Evolutionary conservation across 1,284 basidiomycete genomes (phyloP).

Genomic region (Mycosarcoma mackinlayi): DNA sequence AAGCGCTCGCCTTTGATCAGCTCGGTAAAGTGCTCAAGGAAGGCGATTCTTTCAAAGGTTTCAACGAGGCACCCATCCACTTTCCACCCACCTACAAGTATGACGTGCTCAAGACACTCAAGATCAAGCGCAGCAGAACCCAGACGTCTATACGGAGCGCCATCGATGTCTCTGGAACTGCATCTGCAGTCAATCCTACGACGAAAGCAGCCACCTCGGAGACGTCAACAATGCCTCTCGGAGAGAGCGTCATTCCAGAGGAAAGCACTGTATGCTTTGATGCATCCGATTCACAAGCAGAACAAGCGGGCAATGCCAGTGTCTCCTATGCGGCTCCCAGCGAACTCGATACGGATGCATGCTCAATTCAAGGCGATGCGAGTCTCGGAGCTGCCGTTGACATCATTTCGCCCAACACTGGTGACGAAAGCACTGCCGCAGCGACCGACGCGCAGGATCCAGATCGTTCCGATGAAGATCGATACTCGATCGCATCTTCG

Average conservation of each 20-base stretch:
- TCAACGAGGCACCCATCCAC: constrained; percentile 70
- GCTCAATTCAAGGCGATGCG: neutral
- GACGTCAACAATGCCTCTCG: constrained; percentile 10
- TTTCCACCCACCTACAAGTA: constrained; percentile 79
- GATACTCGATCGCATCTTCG: constrained; percentile 47
- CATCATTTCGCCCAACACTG: neutral
- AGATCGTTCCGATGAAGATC: constrained; percentile 49
- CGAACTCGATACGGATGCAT: constrained; percentile 3
- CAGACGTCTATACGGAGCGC: constrained; percentile 17
- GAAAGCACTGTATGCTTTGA: constrained; percentile 16
- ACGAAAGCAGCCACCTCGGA: constrained; percentile 9
- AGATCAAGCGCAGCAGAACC: constrained; percentile 62
- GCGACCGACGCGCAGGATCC: constrained; percentile 10
- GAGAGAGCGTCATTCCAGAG: constrained; percentile 41
- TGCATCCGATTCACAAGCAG: neutral
- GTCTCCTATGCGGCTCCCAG: neutral
- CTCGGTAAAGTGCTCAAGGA: constrained; percentile 77
- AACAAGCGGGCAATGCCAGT: constrained; percentile 12
- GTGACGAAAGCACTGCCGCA: neutral
- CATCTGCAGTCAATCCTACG: neutral
- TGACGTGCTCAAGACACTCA: constrained; percentile 74
- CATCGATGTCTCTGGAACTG: constrained; percentile 24
- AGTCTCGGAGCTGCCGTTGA: neutral
- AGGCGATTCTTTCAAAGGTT: constrained; percentile 73
- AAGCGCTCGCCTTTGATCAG: constrained; percentile 78